Evolutionary conservation across 2,329 filamentous ascomycete genomes (phyloP), one percentile per base, ranked within the genome.

Genomic region (Aspergillus sp.): DNA sequence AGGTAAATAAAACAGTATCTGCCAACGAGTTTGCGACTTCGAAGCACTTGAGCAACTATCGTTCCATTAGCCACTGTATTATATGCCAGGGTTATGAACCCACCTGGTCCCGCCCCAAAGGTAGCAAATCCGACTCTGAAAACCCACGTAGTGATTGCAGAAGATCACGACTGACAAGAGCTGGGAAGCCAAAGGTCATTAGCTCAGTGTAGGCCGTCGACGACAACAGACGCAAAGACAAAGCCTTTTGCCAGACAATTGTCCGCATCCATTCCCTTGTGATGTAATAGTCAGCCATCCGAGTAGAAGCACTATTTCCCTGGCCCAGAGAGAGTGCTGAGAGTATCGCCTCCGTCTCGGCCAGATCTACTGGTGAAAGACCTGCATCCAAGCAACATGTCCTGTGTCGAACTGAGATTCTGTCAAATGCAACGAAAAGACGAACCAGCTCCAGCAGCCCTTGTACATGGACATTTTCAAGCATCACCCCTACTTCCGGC

Each of bases 261-360:
- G 54, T 61, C 27, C 59, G 51, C 60, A 63, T 63, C 60, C 60
- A 63, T 44, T 62, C 50, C 37, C 51, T 53, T 1, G 60, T 63
- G 33, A 62, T 60, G 28, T 53, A 50, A 27, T 51, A 61, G 26
- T 63, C 60, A 19, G 59, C 60, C 9, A 56, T 46, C 8, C 60
- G 52, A 7, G 53, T 52, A 2, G 52, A 52, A 2, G 51, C 41
- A 4, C 43, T 37, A 28, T 55, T 43, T 0, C 38, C 42, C 12
- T 50, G 45, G 3, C 30, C 42, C 6, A 54, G 45, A 9, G 33
- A 44, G 10, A 59, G 42, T 4, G 44, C 45, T 7, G 55, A 55
- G 19, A 62, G 32, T 13, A 48, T 46, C 1, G 33, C 37, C 26
- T 62, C 59, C 1, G 52, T 59, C 6, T 53, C 43, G 0, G 50